Conservation (phyloP, 306 rosid species). For the Alnus rubra region DNA sequence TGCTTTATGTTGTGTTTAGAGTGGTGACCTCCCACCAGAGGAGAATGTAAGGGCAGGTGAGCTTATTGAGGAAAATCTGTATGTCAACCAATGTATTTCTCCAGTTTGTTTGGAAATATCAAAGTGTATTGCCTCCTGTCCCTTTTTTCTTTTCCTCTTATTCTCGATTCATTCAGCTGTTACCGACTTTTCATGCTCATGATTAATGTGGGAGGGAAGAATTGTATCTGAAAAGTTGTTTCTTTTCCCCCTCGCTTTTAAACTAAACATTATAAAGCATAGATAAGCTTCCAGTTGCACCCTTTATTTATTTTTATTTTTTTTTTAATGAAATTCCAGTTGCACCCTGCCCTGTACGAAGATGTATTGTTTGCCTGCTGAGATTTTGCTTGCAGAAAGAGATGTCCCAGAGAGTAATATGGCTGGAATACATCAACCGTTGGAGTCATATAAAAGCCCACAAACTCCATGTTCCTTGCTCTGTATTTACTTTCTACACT, state of each 20-base stretch:
- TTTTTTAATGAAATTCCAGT: too few species aligned
- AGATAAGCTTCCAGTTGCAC: too few species aligned
- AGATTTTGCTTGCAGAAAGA: too few species aligned
- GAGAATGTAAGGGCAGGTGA: constrained; percentile 39
- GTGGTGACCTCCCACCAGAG: constrained; percentile 34
- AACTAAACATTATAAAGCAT: too few species aligned
- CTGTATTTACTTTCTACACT: too few species aligned
- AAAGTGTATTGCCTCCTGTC: constrained; percentile 25
- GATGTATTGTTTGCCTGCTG: too few species aligned
- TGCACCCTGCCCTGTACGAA: too few species aligned
- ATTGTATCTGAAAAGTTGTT: background rate
- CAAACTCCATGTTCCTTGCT: too few species aligned
- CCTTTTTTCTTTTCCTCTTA: constrained; percentile 23
- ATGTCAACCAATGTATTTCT: constrained; percentile 34
- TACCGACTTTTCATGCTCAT: constrained; percentile 9
- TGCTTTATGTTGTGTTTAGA: constrained; percentile 55
- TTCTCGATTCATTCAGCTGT: constrained; percentile 20
- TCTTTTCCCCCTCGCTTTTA: background rate
- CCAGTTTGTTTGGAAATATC: constrained; percentile 41
- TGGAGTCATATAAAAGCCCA: too few species aligned
- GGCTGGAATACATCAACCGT: too few species aligned
- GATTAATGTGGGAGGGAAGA: background rate
- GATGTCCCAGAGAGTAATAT: too few species aligned
- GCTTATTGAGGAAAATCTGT: constrained; percentile 40
- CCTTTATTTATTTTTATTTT: too few species aligned